Conservation (phyloP, 176 grass and related monocot genomes). For the Rhynchospora pubera region DNA sequence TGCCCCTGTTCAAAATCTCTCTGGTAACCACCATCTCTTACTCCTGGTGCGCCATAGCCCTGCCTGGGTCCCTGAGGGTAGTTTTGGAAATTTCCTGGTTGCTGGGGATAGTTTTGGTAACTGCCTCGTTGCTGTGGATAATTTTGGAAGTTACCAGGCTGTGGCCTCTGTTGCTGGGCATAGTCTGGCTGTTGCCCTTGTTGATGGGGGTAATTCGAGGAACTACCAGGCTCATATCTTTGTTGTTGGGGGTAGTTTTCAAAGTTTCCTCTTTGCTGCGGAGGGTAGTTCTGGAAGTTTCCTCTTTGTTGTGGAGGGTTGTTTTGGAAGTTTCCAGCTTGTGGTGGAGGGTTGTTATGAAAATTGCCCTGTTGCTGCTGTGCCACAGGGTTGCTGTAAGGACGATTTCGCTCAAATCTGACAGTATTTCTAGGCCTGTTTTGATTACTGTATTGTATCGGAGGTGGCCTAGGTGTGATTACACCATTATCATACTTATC, state of each 20-base stretch:
- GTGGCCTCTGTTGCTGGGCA: constrained; percentile 34
- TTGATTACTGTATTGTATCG: constrained; percentile 58
- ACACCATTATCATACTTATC: constrained; percentile 90
- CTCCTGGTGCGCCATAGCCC: constrained; percentile 26
- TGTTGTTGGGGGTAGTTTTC: constrained; percentile 23
- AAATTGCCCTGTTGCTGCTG: constrained; percentile 14
- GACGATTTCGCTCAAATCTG: constrained; percentile 15
- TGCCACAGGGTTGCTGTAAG: constrained; percentile 2
- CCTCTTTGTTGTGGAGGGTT: constrained; percentile 35
- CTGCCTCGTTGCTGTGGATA: constrained; percentile 31
- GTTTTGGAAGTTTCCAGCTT: constrained; percentile 39
- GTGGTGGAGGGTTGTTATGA: constrained; percentile 24
- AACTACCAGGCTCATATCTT: constrained; percentile 31
- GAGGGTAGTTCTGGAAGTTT: constrained; percentile 40
- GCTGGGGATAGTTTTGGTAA: constrained; percentile 32
- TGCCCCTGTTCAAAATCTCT: constrained; percentile 15
- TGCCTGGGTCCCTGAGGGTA: constrained; percentile 31
- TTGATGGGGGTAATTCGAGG: constrained; percentile 29
- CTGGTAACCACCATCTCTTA: constrained; percentile 34
- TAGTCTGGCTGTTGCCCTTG: constrained; percentile 35
- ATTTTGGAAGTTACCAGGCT: constrained; percentile 38
- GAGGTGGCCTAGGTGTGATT: constrained; percentile 75
- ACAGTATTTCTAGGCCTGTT: constrained; percentile 31
- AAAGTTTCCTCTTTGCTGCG: constrained; percentile 24
- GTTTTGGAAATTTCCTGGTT: constrained; percentile 37